phyloP scores from a whole-genome alignment of 768 basidiomycete genomes.

The Leccinum obscurum region DNA sequence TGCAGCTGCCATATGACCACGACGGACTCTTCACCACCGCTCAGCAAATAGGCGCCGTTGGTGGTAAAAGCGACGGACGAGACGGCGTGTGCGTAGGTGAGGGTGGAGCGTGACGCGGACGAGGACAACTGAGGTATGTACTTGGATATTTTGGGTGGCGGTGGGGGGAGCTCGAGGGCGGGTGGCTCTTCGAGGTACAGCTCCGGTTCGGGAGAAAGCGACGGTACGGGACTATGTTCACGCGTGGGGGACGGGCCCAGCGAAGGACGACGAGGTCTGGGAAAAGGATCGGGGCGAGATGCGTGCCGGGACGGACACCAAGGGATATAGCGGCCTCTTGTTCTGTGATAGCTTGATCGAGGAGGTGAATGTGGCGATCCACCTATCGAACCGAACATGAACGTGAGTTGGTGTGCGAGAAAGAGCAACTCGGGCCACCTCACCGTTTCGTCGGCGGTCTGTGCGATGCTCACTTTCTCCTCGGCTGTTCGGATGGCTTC shows the following conservation, averaged over 20 bases:
- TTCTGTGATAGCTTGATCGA: constrained; percentile 70
- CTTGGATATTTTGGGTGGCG: constrained; percentile 20
- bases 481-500: constrained; percentile 63
- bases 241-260: constrained; percentile 39
- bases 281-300: constrained; percentile 53
- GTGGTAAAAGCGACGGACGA: too few species aligned
- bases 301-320: constrained; percentile 55
- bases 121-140: too few species aligned
- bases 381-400: constrained; percentile 44
- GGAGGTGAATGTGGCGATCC: constrained; percentile 73
- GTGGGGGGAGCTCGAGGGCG: constrained; percentile 9
- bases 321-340: constrained; percentile 56
- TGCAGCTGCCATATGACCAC: too few species aligned
- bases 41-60: too few species aligned
- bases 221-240: constrained; percentile 41
- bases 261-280: constrained; percentile 62
- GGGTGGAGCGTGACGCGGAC: too few species aligned
- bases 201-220: constrained; percentile 33
- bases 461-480: constrained; percentile 77
- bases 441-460: constrained; percentile 70
- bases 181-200: constrained; percentile 17
- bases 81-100: too few species aligned
- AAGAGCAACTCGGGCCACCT: constrained; percentile 23
- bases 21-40: too few species aligned
- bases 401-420: neutral